These are phyloP conservation scores for Begonia loranthoides DNA, from an alignment of 306 rosid genomes.

Conservation along the genomic window DNA sequence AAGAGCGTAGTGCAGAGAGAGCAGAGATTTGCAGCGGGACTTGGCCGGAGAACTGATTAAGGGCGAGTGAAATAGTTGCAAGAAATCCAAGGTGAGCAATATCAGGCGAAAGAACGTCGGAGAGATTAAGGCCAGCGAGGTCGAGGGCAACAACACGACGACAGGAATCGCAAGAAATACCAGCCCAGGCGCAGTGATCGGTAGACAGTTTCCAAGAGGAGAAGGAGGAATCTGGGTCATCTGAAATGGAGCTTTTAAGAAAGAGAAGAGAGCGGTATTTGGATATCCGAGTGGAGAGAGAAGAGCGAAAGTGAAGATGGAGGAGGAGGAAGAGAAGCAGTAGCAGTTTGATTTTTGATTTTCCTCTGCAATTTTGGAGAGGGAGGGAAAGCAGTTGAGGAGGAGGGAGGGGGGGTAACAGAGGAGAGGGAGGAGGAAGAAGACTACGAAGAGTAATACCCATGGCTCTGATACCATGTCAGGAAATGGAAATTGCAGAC, in stretches of 20 bases:
- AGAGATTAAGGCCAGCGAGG: conserved; percentile 42
- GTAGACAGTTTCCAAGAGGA: conserved; percentile 56
- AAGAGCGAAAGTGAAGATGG: conserved; percentile 10
- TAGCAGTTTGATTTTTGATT: conserved; percentile 2
- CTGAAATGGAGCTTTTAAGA: conserved; percentile 31
- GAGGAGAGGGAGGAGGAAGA: conserved; percentile 9
- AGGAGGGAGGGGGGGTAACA: neutral
- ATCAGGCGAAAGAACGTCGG: conserved; percentile 45
- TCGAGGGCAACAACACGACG: conserved; percentile 49
- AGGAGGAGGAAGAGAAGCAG: conserved; percentile 16
- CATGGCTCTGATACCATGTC: too few species aligned
- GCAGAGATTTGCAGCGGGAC: conserved; percentile 50
- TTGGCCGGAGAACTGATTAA: conserved; percentile 41
- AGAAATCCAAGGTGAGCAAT: conserved; percentile 46
- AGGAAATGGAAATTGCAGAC: too few species aligned
- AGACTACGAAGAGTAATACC: too few species aligned
- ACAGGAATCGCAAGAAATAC: conserved; percentile 57
- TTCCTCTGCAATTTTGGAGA: neutral
- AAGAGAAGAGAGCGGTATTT: conserved; percentile 63
- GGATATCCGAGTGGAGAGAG: conserved; percentile 17
- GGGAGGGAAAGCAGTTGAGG: neutral
- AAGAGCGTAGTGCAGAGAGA: conserved; percentile 38
- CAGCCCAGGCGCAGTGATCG: conserved; percentile 45
- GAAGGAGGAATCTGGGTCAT: conserved; percentile 34
- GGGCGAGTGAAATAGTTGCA: conserved; percentile 39